Evolutionary conservation across 2,329 filamentous ascomycete species (phyloP), one percentile per base, ranked within the genome.

Genomic region (Xylariaceae sp.): DNA sequence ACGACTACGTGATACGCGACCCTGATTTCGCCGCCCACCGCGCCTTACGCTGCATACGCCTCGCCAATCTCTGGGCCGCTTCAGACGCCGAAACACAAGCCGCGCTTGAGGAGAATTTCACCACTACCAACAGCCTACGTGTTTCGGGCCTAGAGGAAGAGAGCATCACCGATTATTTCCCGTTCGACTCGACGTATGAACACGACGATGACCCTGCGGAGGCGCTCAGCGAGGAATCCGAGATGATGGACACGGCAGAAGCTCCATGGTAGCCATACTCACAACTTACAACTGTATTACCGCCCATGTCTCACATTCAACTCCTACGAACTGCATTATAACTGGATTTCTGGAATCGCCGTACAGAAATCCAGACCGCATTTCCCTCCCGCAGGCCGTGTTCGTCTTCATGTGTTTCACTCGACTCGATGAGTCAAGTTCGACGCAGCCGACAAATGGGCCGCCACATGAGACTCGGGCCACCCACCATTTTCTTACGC

Each of bases 201-300:
- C 47, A 54, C 18, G 58, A 66, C 16, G 62, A 51, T 17, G 66
- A 68, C 36, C 64, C 66, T 36, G 62, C 60, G 5, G 66, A 68
- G 43, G 63, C 63, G 16, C 59, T 66, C 12, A 64, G 60, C 1
- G 47, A 62, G 17, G 62, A 63, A 47, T 53, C 53, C 13, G 60
- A 63, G 31, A 42, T 57, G 36, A 52, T 57, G 16, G 56, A 62
- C 33, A 39, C 42, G 14, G 40, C 42, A 28, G 49, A 41, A 10
- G 42, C 57, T 38, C 22, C 48, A 14, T 22, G 48, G 43, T 54
- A 54, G 57, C 42, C 39, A 16, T 13, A 41, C 34, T 34, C 41
- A 46, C 47, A 18, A 51, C 18, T 48, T 34, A 12, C 28, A 6
- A 14, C 34, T 42, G 18, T 44, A 41, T 45, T 31, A 13, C 10